Evolutionary conservation across 2,329 filamentous ascomycete species (phyloP).

Genomic region (Ophiosphaerella korrae): DNA sequence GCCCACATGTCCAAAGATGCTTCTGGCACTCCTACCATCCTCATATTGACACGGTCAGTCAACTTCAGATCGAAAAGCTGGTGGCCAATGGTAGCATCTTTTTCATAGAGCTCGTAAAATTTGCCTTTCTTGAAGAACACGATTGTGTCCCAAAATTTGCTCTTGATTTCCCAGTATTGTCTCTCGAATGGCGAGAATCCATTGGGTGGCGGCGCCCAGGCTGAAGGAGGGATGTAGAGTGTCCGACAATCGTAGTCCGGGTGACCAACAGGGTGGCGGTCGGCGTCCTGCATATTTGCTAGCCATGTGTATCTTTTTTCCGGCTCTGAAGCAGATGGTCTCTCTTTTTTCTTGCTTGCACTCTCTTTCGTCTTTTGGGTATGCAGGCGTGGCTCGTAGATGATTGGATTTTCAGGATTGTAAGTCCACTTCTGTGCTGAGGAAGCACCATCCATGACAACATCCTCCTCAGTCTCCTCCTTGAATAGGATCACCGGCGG

Average conservation of each 20-base stretch:
- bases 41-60: constrained; percentile 98
- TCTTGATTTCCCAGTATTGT: constrained; percentile 99
- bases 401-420: constrained; percentile 64
- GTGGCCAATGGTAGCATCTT: constrained; percentile 94
- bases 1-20: constrained; percentile 96
- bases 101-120: constrained; percentile 98
- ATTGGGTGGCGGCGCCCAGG: constrained; percentile 59
- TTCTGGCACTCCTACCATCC: constrained; percentile 98
- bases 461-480: constrained; percentile 58
- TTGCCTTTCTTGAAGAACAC: constrained; percentile 99
- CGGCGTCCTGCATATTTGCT: constrained; percentile 81
- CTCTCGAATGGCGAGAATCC: constrained; percentile 95
- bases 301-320: constrained; percentile 90
- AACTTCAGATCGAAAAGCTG: constrained; percentile 97
- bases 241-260: constrained; percentile 91
- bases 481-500: constrained; percentile 44
- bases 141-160: constrained; percentile 95
- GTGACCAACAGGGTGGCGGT: constrained; percentile 76
- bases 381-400: constrained; percentile 54
- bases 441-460: constrained; percentile 63
- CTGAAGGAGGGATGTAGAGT: constrained; percentile 82
- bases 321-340: constrained; percentile 80
- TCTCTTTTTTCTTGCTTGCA: constrained; percentile 53
- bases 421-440: constrained; percentile 84
- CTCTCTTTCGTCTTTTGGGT: constrained; percentile 38